Base-by-base conservation (phyloP, 345 rosid genomes). In the Rhizophora mangle region DNA sequence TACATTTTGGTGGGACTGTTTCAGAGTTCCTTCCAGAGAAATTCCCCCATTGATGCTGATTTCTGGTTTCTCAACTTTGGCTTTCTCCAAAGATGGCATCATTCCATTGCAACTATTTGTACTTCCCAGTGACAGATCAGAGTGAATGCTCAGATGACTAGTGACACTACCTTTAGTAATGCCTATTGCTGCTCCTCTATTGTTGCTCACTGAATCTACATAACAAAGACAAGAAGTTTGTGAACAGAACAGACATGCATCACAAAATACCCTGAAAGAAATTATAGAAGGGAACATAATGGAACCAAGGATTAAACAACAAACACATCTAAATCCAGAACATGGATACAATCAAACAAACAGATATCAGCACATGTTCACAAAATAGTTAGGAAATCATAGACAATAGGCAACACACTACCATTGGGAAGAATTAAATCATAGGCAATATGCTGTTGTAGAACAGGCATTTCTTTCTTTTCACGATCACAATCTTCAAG, bases 361-460 rank as follows among this genome's bases (percentile, higher is more conserved):
- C 60, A 69, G 19, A 20, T 36, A 31, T 22, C 43, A 64, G 37
- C 43, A 27, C 56, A 60, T 21, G 18, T 57, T 30, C 47, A 69
- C 20, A 75, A 64, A 68, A 64, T 27, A 70, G 53, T 65, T 64
- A 56, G 51, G 80, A 83, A 43, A 43, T 43, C 1, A 3, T 1
- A 13, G 3, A 43, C 13, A 43, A 43, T 43, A 43, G 49, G 49
- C 18, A 3, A 43, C 49, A 11, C 3, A 43, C 18, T 79, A 91
- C 99, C 96, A 90, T 86, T 90, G 32, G 96, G 96, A 77, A 84
- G 84, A 70, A 92, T 88, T 68, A 92, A 73, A 73, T 86, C 86
- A 76, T 80, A 68, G 29, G 97, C 98, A 71, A 82, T 53, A 83
- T 95, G 96, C 76, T 78, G 80, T 52, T 57, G 78, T 34, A 70